Percentiles rank a stretch among this genome's conserved stretches.
These are phyloP conservation scores for Russula sp. DNA, from an alignment of 768 basidiomycete genomes.

Conservation along the genomic window DNA sequence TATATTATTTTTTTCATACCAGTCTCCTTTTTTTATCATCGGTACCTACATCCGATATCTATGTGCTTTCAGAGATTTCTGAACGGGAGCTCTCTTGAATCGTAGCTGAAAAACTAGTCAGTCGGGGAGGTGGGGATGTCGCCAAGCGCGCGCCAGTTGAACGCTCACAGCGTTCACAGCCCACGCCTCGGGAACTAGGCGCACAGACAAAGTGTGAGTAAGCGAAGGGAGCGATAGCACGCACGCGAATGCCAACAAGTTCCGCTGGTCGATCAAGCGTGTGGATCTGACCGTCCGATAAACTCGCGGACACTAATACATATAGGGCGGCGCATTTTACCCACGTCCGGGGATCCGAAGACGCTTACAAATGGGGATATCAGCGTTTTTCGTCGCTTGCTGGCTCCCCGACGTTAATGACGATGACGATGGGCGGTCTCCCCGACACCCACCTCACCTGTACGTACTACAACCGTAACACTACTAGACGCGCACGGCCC, in stretches of 20 bases:
- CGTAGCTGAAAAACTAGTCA: not conserved
- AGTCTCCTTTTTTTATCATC: not conserved
- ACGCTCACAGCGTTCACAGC: not conserved
- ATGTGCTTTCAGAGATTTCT: not conserved
- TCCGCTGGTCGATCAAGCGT: constrained; percentile 8
- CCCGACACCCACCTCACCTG: too few relatives aligned
- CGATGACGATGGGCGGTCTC: constrained; percentile 1
- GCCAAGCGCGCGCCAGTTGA: not conserved
- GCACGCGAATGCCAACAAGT: not conserved
- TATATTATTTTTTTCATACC: not conserved
- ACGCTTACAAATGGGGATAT: constrained; percentile 14
- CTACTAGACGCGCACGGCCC: too few relatives aligned
- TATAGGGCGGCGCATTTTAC: constrained; percentile 2
- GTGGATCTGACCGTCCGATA: constrained; percentile 14
- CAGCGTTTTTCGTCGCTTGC: not conserved
- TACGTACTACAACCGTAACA: too few relatives aligned
- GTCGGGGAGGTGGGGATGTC: not conserved
- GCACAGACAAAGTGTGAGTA: not conserved
- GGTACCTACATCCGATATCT: not conserved
- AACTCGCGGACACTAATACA: constrained; percentile 10
- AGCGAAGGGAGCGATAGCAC: not conserved
- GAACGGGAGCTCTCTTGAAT: not conserved
- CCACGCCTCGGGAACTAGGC: constrained; percentile 8
- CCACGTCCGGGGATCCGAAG: constrained; percentile 11
- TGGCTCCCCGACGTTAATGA: not conserved